Evolutionary conservation across 2,329 filamentous ascomycete genomes (phyloP), one percentile per base, ranked within the genome.

Genomic region (Cercospora zeae-maydis): DNA sequence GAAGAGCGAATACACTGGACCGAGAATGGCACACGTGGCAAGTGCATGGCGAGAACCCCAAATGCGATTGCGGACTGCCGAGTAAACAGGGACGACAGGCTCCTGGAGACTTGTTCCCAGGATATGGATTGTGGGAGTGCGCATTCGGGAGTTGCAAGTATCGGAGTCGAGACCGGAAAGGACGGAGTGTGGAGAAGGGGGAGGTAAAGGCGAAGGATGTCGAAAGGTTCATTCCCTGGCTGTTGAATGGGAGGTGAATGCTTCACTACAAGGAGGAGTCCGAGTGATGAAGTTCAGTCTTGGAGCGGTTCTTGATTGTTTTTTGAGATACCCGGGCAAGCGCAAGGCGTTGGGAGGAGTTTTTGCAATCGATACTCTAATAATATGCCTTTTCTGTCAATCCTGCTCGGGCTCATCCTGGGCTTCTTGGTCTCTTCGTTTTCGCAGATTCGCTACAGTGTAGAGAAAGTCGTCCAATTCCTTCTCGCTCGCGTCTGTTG

Each of bases 371-470:
- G 31, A 56, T 56, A 39, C 24, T 42, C 14, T 14, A 24, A 21
- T 57, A 39, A 21, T 39, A 42, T 13, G 33, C 34, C 42, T 30
- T 27, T 16, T 27, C 24, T 8, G 37, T 47, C 31, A 59, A 10
- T 59, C 56, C 31, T 59, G 37, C 30, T 59, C 56, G 13, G 56
- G 37, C 16, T 47, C 53, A 7, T 58, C 62, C 10, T 58, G 58
- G 34, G 16, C 42, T 49, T 61, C 64, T 14, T 58, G 30, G 14
- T 63, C 58, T 37, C 75, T 76, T 58, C 80, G 75, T 71, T 84
- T 84, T 60, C 82, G 76, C 53, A 84, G 73, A 60, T 81, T 81
- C 64, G 78, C 78, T 47, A 81, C 72, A 30, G 75, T 75, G 70
- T 83, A 83, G 24, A 83, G 73, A 21, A 81, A 72, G 57, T 75